Conservation (phyloP, 2,329 filamentous ascomycete species). For the Cladobotryum mycophilum region DNA sequence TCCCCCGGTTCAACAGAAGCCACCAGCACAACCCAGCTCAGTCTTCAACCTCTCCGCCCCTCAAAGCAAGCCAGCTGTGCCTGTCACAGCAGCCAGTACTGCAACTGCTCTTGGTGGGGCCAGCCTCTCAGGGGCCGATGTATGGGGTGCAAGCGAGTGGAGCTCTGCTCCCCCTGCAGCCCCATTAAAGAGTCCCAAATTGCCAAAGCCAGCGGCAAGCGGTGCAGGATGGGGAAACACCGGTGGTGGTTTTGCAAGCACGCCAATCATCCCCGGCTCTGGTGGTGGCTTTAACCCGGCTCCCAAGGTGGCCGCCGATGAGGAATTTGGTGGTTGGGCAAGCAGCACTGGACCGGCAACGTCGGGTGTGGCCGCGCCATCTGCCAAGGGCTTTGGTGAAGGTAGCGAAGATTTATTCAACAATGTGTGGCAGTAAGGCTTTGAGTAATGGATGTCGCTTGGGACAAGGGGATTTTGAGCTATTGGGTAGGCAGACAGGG, state of each 20-base stretch:
- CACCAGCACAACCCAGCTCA: constrained; percentile 46
- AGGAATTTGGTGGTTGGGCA: constrained; percentile 95
- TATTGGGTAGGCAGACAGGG: constrained; percentile 19
- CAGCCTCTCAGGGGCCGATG: constrained; percentile 53
- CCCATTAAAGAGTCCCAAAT: constrained; percentile 56
- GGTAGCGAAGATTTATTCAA: constrained; percentile 84
- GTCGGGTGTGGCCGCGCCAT: constrained; percentile 29
- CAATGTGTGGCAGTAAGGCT: constrained; percentile 78
- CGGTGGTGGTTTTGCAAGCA: constrained; percentile 45
- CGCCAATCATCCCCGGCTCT: constrained; percentile 55
- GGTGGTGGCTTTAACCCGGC: constrained; percentile 58
- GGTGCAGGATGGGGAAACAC: constrained; percentile 56
- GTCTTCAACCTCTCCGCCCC: constrained; percentile 73
- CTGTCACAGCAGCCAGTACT: constrained; percentile 25
- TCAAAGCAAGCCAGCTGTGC: constrained; percentile 39
- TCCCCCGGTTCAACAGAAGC: constrained; percentile 32
- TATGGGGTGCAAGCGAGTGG: constrained; percentile 89
- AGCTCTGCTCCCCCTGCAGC: constrained; percentile 34
- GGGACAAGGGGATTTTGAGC: constrained; percentile 12
- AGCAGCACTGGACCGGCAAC: constrained; percentile 53
- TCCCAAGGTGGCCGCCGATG: constrained; percentile 75
- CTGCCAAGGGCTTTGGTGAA: constrained; percentile 52
- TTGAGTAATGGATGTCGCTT: constrained; percentile 11
- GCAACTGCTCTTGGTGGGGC: constrained; percentile 33
- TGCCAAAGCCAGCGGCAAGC: constrained; percentile 40